These are phyloP conservation scores for Salicornia ramosissima DNA, from an alignment of 148 eudicot genomes.

Conservation along the genomic window DNA sequence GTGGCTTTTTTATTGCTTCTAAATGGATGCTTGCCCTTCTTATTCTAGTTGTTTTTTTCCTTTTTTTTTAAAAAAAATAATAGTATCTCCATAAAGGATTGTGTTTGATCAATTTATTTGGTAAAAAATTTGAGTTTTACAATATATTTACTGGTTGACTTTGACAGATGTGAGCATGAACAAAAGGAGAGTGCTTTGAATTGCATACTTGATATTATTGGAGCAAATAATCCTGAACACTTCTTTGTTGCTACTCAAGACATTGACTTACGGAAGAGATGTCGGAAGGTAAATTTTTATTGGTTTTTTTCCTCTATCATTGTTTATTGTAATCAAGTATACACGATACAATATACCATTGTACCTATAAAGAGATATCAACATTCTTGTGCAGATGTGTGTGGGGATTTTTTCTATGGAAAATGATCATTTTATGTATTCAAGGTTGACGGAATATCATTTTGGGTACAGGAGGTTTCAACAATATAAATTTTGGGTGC, in stretches of 20 bases:
- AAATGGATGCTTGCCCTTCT: no score
- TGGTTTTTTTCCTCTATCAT: not conserved
- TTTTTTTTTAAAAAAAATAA: no score
- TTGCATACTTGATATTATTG: conserved; percentile 65
- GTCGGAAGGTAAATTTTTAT: conserved; percentile 46
- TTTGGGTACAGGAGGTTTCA: no score
- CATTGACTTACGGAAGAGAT: conserved; percentile 50
- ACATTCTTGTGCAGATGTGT: not conserved
- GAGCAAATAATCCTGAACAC: conserved; percentile 73
- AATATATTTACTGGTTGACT: conserved; percentile 6
- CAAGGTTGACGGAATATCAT: no score
- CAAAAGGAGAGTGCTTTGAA: conserved; percentile 62
- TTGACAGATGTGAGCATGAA: conserved; percentile 83
- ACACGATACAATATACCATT: no score
- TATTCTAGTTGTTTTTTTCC: no score
- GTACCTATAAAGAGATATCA: no score
- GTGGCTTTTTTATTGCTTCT: no score
- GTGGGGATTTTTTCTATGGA: no score
- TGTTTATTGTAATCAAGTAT: no score
- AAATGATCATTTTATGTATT: no score
- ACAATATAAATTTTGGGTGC: no score
- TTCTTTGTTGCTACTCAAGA: conserved; percentile 92
- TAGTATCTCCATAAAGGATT: not conserved
- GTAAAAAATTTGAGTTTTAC: not conserved
- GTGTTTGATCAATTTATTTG: not conserved